Conservation (phyloP, 179 eudicot species). For the Silene vulgaris region DNA sequence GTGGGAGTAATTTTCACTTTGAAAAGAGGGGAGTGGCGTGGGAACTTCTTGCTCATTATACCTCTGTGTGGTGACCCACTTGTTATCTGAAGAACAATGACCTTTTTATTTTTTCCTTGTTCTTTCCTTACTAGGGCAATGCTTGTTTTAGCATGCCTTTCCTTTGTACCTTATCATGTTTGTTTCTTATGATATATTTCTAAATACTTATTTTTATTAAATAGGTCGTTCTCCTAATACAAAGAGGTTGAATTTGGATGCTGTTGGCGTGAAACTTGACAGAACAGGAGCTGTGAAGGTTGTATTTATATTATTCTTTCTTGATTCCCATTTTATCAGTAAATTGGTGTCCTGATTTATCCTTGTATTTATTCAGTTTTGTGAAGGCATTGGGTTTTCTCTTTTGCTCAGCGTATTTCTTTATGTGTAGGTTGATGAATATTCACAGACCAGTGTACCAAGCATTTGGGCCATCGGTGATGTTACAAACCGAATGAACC, state of each 20-base stretch:
- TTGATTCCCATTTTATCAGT: background rate
- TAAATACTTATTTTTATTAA: background rate
- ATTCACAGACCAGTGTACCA: constrained; percentile 71
- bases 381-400: background rate
- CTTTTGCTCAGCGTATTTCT: constrained; percentile 14
- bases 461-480: constrained; percentile 98
- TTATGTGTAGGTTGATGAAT: constrained; percentile 68
- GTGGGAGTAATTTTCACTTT: no score
- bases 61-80: background rate
- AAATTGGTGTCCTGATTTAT: background rate
- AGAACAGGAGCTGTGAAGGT: constrained; percentile 75
- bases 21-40: background rate
- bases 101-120: background rate
- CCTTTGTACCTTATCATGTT: background rate
- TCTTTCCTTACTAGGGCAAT: background rate
- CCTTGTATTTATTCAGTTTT: background rate
- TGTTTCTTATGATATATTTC: background rate
- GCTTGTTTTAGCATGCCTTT: background rate
- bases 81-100: background rate
- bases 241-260: constrained; percentile 74
- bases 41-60: background rate
- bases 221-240: constrained; percentile 81
- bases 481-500: constrained; percentile 90
- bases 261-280: constrained; percentile 81
- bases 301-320: constrained; percentile 16